Evolutionary conservation across 2,329 filamentous ascomycete genomes (phyloP), one percentile per base, ranked within the genome.

Genomic region (Neoascochyta sp.): DNA sequence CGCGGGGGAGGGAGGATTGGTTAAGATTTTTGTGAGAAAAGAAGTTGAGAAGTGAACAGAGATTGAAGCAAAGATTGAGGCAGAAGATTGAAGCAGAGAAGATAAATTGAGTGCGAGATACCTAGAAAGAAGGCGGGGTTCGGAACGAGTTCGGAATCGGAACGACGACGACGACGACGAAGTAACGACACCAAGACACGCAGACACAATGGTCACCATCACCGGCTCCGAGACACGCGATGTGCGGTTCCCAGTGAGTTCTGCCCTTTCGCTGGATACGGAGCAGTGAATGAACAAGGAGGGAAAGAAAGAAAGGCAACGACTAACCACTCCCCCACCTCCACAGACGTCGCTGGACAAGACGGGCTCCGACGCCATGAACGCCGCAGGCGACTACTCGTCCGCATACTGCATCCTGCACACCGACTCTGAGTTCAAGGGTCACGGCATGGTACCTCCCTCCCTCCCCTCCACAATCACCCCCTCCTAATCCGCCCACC

Each of bases 331-430:
- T n/a, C n/a, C n/a, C n/a, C n/a, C n/a, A n/a, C n/a, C n/a, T n/a
- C n/a, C 7, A 10, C 38, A 77, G 63, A 95, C 88, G n/a, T 95
- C 88, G 22, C 79, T 95, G 39, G 87, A 94, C 67, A 92, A 90
- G 70, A 94, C 87, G n/a, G 88, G 88, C 53, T 93, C 86, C 7
- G 89, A 95, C 76, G 89, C 87, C 55, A 95, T 95, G 89, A 95
- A 95, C 59, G 84, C 86, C 3, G 87, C 88, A 3, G 85, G 87
- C 40, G 87, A 95, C 66, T 95, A 95, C 68, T 94, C 87, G 2
- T 75, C 88, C 9, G 88, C 89, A n/a, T 95, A 95, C 71, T 94
- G 87, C 63, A 90, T 95, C 52, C 70, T 95, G 27, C 70, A 86
- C 57, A 95, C 88, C 0, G 83, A 93, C 59, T 81, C 83, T 1